Evolutionary conservation across 2,329 filamentous ascomycete genomes (phyloP).

Genomic region (Nemania sp.): DNA sequence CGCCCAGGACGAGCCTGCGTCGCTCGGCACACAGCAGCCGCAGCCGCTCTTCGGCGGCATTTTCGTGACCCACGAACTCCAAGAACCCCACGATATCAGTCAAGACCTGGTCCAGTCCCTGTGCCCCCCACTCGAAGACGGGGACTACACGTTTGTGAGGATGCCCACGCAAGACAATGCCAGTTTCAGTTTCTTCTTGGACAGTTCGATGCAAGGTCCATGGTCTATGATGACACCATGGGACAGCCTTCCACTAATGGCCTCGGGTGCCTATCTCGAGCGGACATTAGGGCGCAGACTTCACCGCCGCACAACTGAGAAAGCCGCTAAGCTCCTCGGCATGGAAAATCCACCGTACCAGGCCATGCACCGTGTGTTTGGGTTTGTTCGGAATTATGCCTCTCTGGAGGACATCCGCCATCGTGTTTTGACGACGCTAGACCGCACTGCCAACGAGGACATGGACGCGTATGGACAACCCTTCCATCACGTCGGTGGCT

Average conservation of each 20-base stretch:
- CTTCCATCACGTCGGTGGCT: conserved; percentile 67
- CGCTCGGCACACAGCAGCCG: conserved; percentile 9
- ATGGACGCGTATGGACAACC: conserved; percentile 64
- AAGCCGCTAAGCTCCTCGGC: conserved; percentile 60
- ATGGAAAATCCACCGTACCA: conserved; percentile 52
- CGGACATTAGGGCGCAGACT: conserved; percentile 72
- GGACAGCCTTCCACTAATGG: conserved; percentile 40
- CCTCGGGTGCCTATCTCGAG: conserved; percentile 54
- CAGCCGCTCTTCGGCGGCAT: conserved; percentile 22
- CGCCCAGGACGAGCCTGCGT: neutral
- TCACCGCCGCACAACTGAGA: conserved; percentile 67
- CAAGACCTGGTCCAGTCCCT: conserved; percentile 1
- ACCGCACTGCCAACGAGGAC: conserved; percentile 42
- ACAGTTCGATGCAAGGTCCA: conserved; percentile 32
- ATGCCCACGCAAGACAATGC: conserved; percentile 57
- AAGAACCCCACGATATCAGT: conserved; percentile 1
- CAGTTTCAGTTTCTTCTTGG: conserved; percentile 48
- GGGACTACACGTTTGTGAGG: conserved; percentile 53
- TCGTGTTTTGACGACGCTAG: conserved; percentile 44
- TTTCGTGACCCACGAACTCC: conserved; percentile 25
- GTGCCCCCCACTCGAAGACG: conserved; percentile 11
- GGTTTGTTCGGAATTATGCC: conserved; percentile 68
- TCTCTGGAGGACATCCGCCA: conserved; percentile 51
- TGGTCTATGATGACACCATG: conserved; percentile 40
- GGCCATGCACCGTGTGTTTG: conserved; percentile 63